Percentiles rank a stretch among this genome's conserved stretches.
Evolutionary conservation across 163 green algal genomes (phyloP).

Genomic region (Prototheca wickerhamii): DNA sequence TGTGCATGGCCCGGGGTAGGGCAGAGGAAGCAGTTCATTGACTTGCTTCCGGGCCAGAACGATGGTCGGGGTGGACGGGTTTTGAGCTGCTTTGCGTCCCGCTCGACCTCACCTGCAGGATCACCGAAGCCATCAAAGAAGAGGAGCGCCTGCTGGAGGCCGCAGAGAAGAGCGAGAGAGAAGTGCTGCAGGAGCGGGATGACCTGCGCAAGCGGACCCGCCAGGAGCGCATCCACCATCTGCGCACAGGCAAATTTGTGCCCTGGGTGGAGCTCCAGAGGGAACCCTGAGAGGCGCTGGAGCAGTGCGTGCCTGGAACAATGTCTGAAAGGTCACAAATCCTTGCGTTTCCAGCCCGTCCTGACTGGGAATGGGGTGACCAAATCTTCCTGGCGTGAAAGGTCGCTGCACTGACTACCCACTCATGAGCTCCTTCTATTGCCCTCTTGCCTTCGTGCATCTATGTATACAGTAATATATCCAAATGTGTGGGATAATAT

Average conservation of each 20-base stretch:
- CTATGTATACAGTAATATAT: not conserved
- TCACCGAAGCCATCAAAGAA: slow-evolving; percentile 27
- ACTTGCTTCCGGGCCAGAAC: not conserved
- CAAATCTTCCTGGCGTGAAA: not conserved
- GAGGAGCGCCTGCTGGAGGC: slow-evolving; percentile 18
- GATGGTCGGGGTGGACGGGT: too few species aligned
- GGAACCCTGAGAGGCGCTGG: not conserved
- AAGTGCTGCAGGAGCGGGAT: slow-evolving; percentile 39
- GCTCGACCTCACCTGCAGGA: slow-evolving; percentile 1
- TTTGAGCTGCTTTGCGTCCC: not conserved
- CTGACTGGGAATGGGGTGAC: not conserved
- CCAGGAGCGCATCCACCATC: slow-evolving; percentile 36
- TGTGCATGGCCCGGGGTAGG: not conserved
- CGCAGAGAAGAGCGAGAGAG: slow-evolving; percentile 16
- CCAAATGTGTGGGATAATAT: too few species aligned
- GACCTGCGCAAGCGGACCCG: slow-evolving; percentile 39
- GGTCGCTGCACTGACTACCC: not conserved
- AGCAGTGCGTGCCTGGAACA: not conserved
- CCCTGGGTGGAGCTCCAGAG: slow-evolving; percentile 23
- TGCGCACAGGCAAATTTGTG: slow-evolving; percentile 20
- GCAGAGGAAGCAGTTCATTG: too few species aligned
- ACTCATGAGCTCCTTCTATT: not conserved
- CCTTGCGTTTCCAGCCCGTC: not conserved
- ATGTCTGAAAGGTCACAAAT: not conserved
- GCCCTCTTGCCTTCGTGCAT: not conserved